Evolutionary conservation across 495 filamentous ascomycete genomes (phyloP).

Genomic region (Neurospora pannonica): DNA sequence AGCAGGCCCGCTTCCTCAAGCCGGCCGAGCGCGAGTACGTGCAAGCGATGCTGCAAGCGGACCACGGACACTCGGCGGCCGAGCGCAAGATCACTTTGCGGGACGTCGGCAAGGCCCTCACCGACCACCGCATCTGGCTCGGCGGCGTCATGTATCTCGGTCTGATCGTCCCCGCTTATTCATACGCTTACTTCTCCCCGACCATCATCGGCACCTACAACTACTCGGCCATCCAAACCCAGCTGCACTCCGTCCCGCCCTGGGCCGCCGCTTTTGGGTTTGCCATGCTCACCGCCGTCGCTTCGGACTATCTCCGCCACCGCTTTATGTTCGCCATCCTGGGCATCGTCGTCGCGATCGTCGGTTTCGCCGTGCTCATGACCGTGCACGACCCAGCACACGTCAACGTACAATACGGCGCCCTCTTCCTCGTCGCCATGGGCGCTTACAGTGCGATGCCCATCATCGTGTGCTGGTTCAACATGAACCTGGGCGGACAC

Average conservation of each 20-base stretch:
- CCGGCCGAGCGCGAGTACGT: slow-evolving; percentile 70
- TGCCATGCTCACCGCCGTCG: slow-evolving; percentile 59
- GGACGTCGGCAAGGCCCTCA: slow-evolving; percentile 65
- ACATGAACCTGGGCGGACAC: slow-evolving; percentile 86
- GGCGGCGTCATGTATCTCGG: slow-evolving; percentile 88
- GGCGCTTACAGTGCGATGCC: slow-evolving; percentile 66
- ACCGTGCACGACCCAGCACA: slow-evolving; percentile 43
- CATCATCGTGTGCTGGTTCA: slow-evolving; percentile 85
- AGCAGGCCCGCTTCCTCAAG: slow-evolving; percentile 10
- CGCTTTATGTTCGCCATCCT: slow-evolving; percentile 66
- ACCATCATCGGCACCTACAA: slow-evolving; percentile 62
- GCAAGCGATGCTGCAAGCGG: slow-evolving; percentile 59
- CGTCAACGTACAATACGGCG: slow-evolving; percentile 51
- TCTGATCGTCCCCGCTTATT: slow-evolving; percentile 79
- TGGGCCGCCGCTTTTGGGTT: slow-evolving; percentile 74
- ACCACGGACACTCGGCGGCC: slow-evolving; percentile 66
- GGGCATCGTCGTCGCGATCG: slow-evolving; percentile 53
- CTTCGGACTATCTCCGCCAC: slow-evolving; percentile 60
- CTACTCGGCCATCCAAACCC: slow-evolving; percentile 61
- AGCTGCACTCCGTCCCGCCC: slow-evolving; percentile 75
- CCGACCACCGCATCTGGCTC: slow-evolving; percentile 58
- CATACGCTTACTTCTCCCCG: slow-evolving; percentile 60
- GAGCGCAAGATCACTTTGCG: slow-evolving; percentile 52
- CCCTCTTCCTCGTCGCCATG: slow-evolving; percentile 62
- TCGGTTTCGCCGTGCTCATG: slow-evolving; percentile 65